Conservation (phyloP, 331 rosid genomes). For the Quercus phellos region DNA sequence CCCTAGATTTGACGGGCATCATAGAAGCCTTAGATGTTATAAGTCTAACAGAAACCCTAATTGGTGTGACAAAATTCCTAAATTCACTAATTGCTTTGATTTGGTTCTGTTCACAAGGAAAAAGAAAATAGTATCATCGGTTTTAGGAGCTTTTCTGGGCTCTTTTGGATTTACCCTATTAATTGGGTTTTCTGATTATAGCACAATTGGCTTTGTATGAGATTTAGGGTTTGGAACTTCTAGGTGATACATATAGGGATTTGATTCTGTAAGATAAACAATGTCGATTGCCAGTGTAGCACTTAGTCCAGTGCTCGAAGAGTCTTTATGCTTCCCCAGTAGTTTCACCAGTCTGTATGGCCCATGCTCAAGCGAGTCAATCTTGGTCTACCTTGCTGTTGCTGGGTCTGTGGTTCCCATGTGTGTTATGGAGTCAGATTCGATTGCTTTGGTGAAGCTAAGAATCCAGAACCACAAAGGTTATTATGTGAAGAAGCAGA, state of each 20-base stretch:
- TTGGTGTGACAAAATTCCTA: conserved; percentile 13
- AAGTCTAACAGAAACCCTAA: neutral
- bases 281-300: conserved; percentile 56
- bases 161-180: neutral
- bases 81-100: conserved; percentile 14
- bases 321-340: conserved; percentile 16
- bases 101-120: conserved; percentile 22
- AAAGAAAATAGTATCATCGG: conserved; percentile 10
- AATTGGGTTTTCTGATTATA: neutral
- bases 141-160: neutral
- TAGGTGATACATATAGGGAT: conserved; percentile 28
- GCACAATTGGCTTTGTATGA: neutral
- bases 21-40: neutral
- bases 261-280: conserved; percentile 27
- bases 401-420: conserved; percentile 61
- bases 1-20: neutral
- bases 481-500: conserved; percentile 58
- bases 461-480: conserved; percentile 62
- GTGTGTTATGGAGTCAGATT: conserved; percentile 53
- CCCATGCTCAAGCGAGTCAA: conserved; percentile 31
- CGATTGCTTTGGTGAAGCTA: conserved; percentile 70
- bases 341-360: conserved; percentile 8
- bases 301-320: conserved; percentile 33
- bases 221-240: conserved; percentile 35
- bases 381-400: conserved; percentile 55